A percentile compares a stretch with the other conserved stretches of the same genome.
Evolutionary conservation across 2,329 filamentous ascomycete genomes (phyloP).

Genomic region (Magnaporthiopsis poae): DNA sequence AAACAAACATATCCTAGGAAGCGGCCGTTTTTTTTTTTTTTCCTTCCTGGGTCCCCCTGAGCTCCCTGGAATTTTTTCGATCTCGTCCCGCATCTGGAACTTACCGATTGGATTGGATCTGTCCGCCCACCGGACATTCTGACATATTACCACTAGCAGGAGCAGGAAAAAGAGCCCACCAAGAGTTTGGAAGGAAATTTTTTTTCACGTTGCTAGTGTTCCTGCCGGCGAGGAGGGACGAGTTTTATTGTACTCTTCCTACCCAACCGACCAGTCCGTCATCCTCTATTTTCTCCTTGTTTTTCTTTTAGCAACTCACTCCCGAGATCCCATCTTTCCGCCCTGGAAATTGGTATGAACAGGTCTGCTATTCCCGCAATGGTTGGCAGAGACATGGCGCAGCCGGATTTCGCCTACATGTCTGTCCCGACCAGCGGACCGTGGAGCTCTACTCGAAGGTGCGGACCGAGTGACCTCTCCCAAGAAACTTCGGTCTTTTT

Average conservation of each 20-base stretch:
- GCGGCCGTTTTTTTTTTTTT: constrained; percentile 5
- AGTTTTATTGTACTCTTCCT: neutral
- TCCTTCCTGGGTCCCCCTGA: constrained; percentile 5
- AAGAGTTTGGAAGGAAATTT: constrained; percentile 7
- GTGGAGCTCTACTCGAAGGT: constrained; percentile 43
- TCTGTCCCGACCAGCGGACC: constrained; percentile 36
- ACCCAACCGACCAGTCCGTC: neutral
- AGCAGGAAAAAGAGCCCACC: constrained; percentile 5
- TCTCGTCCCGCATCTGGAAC: constrained; percentile 6
- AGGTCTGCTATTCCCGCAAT: constrained; percentile 16
- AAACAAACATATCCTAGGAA: constrained; percentile 3
- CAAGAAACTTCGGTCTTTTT: neutral
- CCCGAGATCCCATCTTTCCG: neutral
- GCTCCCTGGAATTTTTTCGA: constrained; percentile 3
- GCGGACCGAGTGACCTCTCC: constrained; percentile 10
- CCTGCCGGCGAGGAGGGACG: neutral
- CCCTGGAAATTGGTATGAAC: neutral
- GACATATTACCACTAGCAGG: neutral
- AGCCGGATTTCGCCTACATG: constrained; percentile 39
- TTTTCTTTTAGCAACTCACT: neutral
- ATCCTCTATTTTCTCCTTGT: constrained; percentile 1
- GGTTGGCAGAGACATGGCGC: constrained; percentile 33
- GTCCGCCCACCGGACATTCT: constrained; percentile 6
- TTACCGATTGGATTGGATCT: constrained; percentile 6
- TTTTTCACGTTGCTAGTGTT: constrained; percentile 3